Percentiles rank a stretch among this genome's conserved stretches.
phyloP scores from a whole-genome alignment of 2,329 filamentous ascomycete species.

The Aspergillus fijiensis region DNA sequence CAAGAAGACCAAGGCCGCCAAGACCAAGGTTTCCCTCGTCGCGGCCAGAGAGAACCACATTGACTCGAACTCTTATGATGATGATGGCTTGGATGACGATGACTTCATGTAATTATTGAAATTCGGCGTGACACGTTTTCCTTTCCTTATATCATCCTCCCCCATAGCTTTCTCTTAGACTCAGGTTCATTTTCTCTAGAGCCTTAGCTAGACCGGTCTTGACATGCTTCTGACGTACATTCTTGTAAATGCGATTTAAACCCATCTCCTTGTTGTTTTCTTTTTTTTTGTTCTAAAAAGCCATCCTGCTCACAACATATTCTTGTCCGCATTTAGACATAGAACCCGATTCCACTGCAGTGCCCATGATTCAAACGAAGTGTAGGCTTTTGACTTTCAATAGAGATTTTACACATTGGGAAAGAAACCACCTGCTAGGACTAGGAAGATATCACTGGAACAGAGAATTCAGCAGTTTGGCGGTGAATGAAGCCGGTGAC shows the following conservation, averaged over 20 bases:
- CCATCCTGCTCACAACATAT: background rate
- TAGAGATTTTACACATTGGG: background rate
- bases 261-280: background rate
- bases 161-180: constrained; percentile 1
- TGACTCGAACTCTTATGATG: constrained; percentile 77
- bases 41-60: constrained; percentile 57
- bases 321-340: background rate
- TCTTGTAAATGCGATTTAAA: constrained; percentile 11
- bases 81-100: constrained; percentile 73
- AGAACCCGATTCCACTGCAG: background rate
- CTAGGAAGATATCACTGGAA: no score
- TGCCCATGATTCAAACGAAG: background rate
- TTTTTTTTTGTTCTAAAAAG: background rate
- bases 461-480: no score
- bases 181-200: background rate
- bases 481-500: background rate
- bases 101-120: constrained; percentile 48
- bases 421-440: background rate
- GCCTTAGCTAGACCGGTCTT: constrained; percentile 1
- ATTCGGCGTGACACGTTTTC: constrained; percentile 1
- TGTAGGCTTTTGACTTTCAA: background rate
- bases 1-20: constrained; percentile 96
- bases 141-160: constrained; percentile 8
- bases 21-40: constrained; percentile 85
- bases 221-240: constrained; percentile 4